phyloP scores from a whole-genome alignment of 257 asterid species.

The Avicennia marina region DNA sequence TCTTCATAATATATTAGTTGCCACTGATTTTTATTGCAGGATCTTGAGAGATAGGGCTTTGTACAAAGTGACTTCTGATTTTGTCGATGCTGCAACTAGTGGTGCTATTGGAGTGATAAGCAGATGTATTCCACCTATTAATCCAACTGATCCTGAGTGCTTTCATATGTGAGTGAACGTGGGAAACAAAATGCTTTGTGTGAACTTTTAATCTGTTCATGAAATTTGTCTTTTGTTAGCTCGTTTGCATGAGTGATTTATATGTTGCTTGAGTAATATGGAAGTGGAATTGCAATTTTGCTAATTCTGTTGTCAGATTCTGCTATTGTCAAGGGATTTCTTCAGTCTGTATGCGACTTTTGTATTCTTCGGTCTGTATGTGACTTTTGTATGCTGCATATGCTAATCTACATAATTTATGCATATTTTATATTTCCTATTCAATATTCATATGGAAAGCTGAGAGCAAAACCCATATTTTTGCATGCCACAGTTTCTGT shows the following conservation, averaged over 20 bases:
- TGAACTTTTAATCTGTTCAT: neutral
- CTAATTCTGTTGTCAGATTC: too few relatives aligned
- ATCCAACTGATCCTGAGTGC: conserved; percentile 98
- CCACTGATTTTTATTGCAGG: conserved; percentile 38
- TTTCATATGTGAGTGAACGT: conserved; percentile 76
- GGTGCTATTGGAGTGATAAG: conserved; percentile 92
- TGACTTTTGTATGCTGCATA: too few relatives aligned
- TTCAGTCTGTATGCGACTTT: too few relatives aligned
- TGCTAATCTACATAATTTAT: too few relatives aligned
- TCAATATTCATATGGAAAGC: too few relatives aligned
- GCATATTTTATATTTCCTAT: too few relatives aligned
- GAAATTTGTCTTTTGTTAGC: neutral
- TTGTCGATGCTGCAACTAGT: conserved; percentile 87
- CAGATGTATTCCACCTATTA: conserved; percentile 90
- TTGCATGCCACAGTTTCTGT: too few relatives aligned
- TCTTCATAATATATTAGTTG: conserved; percentile 3
- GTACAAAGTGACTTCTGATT: conserved; percentile 86
- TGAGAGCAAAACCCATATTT: too few relatives aligned
- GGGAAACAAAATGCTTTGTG: neutral
- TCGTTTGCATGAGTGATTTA: neutral
- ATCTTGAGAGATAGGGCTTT: conserved; percentile 90
- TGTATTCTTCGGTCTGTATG: too few relatives aligned
- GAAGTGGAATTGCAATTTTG: too few relatives aligned
- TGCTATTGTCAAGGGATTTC: too few relatives aligned
- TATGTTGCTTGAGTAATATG: neutral